Percentiles rank a stretch among this genome's conserved stretches.
These are phyloP conservation scores for Bruguiera hainesii DNA, from an alignment of 441 rosid genomes.

Conservation along the genomic window DNA sequence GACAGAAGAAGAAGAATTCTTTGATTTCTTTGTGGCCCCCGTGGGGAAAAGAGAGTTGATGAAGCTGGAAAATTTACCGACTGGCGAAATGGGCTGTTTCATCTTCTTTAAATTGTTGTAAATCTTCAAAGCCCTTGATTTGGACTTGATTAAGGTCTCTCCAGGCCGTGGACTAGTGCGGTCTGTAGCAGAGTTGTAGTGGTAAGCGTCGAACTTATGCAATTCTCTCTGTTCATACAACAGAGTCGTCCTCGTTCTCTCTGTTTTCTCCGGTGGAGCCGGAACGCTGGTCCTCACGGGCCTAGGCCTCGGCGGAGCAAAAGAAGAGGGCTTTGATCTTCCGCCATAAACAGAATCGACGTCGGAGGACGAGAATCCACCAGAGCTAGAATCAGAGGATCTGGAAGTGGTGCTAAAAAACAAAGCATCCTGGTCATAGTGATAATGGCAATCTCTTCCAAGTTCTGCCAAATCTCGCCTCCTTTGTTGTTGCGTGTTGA, in stretches of 20 bases:
- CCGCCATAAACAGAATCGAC: slow-evolving; percentile 48
- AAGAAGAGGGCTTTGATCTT: slow-evolving; percentile 35
- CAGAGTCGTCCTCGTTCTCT: slow-evolving; percentile 47
- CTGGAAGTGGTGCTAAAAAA: slow-evolving; percentile 55
- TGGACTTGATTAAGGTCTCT: slow-evolving; percentile 37
- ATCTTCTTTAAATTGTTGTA: slow-evolving; percentile 56
- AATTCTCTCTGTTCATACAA: slow-evolving; percentile 43
- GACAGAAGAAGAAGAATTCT: slow-evolving; percentile 26
- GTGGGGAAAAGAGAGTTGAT: slow-evolving; percentile 65
- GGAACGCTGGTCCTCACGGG: slow-evolving; percentile 42
- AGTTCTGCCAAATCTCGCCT: slow-evolving; percentile 20
- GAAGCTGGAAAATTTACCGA: slow-evolving; percentile 67
- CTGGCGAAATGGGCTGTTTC: slow-evolving; percentile 89
- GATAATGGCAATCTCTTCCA: slow-evolving; percentile 23
- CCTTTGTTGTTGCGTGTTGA: background rate
- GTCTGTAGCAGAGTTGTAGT: slow-evolving; percentile 30
- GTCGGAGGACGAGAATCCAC: slow-evolving; percentile 74
- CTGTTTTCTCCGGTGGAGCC: slow-evolving; percentile 25
- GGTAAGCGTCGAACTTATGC: slow-evolving; percentile 35
- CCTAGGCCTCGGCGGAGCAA: slow-evolving; percentile 46
- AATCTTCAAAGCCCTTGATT: slow-evolving; percentile 59
- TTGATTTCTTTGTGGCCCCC: slow-evolving; percentile 49
- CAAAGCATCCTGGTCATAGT: slow-evolving; percentile 38
- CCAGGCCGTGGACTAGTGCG: slow-evolving; percentile 32
- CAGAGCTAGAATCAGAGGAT: slow-evolving; percentile 72